Evolutionary conservation across 1,139 yeast genomes (phyloP), one percentile per base, ranked within the genome.

Genomic region (Scheffersomyces insectosa): DNA sequence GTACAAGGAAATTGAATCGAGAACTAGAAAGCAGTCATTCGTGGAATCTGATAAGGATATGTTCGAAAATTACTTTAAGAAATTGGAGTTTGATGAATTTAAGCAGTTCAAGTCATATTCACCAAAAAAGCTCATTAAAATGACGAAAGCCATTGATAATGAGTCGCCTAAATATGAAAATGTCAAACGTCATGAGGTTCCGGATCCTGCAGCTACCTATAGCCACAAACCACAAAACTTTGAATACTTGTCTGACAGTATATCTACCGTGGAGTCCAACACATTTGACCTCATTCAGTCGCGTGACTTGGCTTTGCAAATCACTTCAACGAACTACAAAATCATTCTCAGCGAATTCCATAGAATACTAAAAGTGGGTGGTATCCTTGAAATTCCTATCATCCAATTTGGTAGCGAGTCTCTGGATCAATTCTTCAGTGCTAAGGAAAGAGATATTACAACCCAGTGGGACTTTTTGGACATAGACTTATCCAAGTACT

Each of bases 241-340:
- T 48, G 70, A 67, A 44, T 71, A 63, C 44, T 71, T 60, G 45
- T 47, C 62, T 9, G 46, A 56, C 10, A 55, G 73, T 1, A 51
- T 74, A 23, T 48, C 66, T 0, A 56, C 68, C 0, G 56, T 74
- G 11, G 58, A 60, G 1, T 50, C 59, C 10, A 61, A 59, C 28
- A 60, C 70, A 3, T 71, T 73, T 51, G 68, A 71, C 42, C 47
- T 66, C 30, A 59, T 74, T 33, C 77, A 70, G 38, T 56, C 65
- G 27, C 55, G 75, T 32, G 79, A 74, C 46, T 52, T 72, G 20
- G 47, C 59, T 8, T 52, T 66, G 8, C 75, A 72, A 46, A 44
- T 70, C 6, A 63, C 66, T 3, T 50, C 55, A 16, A 35, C 49
- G 1, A 71, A 68, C 43, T 59, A 57, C 43, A 56, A 48, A 25